A percentile compares a stretch with the other conserved stretches of the same genome.
These are phyloP conservation scores for Clavispora fructus DNA, from an alignment of 805 yeast genomes.

Conservation along the genomic window DNA sequence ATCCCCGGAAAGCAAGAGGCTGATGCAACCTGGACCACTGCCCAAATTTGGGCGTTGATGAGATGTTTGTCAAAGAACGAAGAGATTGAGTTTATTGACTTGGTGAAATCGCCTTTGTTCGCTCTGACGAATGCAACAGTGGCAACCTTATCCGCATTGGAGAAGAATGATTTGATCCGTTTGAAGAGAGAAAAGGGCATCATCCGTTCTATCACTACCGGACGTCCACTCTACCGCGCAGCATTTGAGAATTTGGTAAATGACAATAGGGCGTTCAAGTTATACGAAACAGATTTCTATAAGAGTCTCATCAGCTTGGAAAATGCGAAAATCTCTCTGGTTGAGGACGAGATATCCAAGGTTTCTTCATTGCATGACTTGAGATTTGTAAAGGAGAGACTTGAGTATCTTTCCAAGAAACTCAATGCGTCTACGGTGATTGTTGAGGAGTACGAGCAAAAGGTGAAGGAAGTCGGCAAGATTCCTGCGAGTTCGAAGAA, in stretches of 20 bases:
- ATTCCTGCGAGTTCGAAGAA: background rate
- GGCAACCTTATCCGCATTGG: slow-evolving; percentile 59
- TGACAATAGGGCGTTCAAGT: slow-evolving; percentile 51
- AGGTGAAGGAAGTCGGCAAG: slow-evolving; percentile 18
- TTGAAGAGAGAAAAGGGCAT: slow-evolving; percentile 76
- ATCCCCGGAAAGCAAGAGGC: slow-evolving; percentile 14
- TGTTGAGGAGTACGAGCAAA: slow-evolving; percentile 25
- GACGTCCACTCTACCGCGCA: slow-evolving; percentile 77
- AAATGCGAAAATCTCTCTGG: slow-evolving; percentile 51
- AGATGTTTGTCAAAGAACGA: slow-evolving; percentile 52
- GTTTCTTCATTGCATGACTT: slow-evolving; percentile 48
- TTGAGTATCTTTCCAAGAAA: slow-evolving; percentile 63
- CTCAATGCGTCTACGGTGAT: slow-evolving; percentile 54
- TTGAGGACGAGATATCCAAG: slow-evolving; percentile 68
- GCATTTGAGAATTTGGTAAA: slow-evolving; percentile 66
- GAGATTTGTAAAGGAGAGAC: slow-evolving; percentile 54
- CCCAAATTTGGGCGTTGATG: slow-evolving; percentile 86
- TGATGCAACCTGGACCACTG: slow-evolving; percentile 54
- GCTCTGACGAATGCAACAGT: slow-evolving; percentile 44
- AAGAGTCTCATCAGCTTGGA: slow-evolving; percentile 53
- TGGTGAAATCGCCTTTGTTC: slow-evolving; percentile 55
- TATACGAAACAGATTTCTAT: slow-evolving; percentile 61
- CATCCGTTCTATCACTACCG: slow-evolving; percentile 59
- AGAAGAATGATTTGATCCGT: slow-evolving; percentile 70
- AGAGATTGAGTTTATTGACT: slow-evolving; percentile 43